Conservation (phyloP, 2,329 filamentous ascomycete genomes). For the Microdochium nivale region DNA sequence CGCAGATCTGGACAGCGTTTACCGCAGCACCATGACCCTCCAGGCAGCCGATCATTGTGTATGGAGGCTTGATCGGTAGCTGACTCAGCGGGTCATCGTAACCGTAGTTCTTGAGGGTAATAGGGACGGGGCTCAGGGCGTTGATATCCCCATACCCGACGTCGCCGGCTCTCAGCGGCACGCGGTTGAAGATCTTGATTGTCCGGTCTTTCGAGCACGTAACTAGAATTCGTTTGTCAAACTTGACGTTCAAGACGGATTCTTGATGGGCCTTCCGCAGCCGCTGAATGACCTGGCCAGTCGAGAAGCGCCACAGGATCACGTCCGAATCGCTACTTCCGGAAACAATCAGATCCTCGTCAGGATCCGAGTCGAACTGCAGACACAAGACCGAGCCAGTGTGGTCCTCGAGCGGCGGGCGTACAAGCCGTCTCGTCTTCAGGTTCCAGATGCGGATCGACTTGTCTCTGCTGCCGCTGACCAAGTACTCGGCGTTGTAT, state of each 20-base stretch:
- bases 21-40: conserved; percentile 86
- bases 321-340: conserved; percentile 89
- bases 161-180: conserved; percentile 52
- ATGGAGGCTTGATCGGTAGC: conserved; percentile 51
- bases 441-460: conserved; percentile 88
- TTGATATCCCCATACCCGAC: conserved; percentile 39
- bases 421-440: conserved; percentile 66
- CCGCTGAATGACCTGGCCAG: conserved; percentile 70
- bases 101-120: conserved; percentile 43
- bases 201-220: conserved; percentile 97
- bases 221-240: conserved; percentile 83
- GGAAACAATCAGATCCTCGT: conserved; percentile 88
- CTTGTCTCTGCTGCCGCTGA: conserved; percentile 86
- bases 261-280: conserved; percentile 74
- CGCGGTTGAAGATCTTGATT: conserved; percentile 92
- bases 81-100: conserved; percentile 38
- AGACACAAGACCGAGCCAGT: conserved; percentile 83
- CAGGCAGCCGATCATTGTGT: conserved; percentile 68
- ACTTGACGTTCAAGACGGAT: conserved; percentile 87
- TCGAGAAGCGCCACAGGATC: conserved; percentile 90
- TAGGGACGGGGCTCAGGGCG: conserved; percentile 42
- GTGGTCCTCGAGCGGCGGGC: conserved; percentile 69
- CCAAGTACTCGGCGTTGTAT: conserved; percentile 74
- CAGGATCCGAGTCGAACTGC: conserved; percentile 83
- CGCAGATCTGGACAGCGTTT: conserved; percentile 88